Evolutionary conservation across 1,139 yeast genomes (phyloP), one percentile per base, ranked within the genome.

Genomic region (Suhomyces terraborum): DNA sequence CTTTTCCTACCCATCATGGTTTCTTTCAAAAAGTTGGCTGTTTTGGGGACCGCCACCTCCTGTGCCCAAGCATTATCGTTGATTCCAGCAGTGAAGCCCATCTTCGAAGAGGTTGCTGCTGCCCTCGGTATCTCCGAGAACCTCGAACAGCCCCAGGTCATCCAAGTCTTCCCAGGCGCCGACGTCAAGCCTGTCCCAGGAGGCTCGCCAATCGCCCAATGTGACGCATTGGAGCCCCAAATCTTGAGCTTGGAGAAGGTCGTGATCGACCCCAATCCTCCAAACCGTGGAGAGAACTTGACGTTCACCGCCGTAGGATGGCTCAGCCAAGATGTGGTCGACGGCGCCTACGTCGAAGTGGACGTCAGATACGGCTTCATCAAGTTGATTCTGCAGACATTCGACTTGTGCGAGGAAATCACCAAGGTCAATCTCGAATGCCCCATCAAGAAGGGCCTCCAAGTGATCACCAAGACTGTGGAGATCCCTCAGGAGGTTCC

Each of bases 401-500:
- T 84, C 63, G 98, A 93, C 62, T 72, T 93, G 47, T 93, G 98
- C 65, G 96, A 89, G 51, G 85, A 88, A 59, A 73, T 88, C 46
- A 79, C 80, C 42, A 86, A 88, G 56, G 91, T 89, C 35, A 96
- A 87, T 56, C 67, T 83, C 61, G 73, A 72, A 40, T 93, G 98
- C 61, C 98, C 98, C 2, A 66, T 93, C 42, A 58, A 71, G 41
- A 69, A 79, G 51, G 98, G 98, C 5, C 62, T 67, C 41, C 83
- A 88, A 54, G 67, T 70, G 39, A 67, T 93, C 46, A 64, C 75
- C 26, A 88, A 89, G 64, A 66, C 70, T 34, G 94, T 93, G 24
- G 91, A 82, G 53, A 79, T 93, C 48, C 98, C 98, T 14, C 70
- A 75, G n/a, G 94, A 88, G 63, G 95, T 91, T 19, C 98, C 98